Conservation (phyloP, 2,329 filamentous ascomycete genomes). For the Colletotrichum graminicola region DNA sequence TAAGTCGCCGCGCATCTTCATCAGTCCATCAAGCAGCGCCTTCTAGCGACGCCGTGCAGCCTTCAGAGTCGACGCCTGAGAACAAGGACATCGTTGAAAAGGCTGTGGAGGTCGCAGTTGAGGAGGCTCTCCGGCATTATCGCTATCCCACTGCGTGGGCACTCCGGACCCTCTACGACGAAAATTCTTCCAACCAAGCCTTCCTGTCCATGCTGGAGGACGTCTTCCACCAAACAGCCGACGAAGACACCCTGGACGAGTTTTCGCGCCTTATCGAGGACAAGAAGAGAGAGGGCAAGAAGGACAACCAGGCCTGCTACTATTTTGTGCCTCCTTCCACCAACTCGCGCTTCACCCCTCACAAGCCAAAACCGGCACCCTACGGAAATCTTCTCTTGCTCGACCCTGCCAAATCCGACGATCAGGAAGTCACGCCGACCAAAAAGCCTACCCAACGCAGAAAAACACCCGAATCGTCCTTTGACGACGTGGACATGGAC, state of each 20-base stretch:
- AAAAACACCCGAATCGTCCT: slow-evolving; percentile 31
- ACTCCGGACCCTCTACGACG: slow-evolving; percentile 70
- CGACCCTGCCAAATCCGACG: slow-evolving; percentile 49
- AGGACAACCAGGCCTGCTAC: slow-evolving; percentile 63
- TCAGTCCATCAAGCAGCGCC: slow-evolving; percentile 30
- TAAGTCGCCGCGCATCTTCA: slow-evolving; percentile 35
- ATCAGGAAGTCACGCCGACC: slow-evolving; percentile 36
- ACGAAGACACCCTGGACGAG: slow-evolving; percentile 61
- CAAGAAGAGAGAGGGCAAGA: slow-evolving; percentile 70
- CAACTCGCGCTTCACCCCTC: slow-evolving; percentile 57
- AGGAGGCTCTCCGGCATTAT: slow-evolving; percentile 67
- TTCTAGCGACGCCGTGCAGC: slow-evolving; percentile 39
- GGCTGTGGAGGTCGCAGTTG: slow-evolving; percentile 69
- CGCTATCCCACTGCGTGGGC: slow-evolving; percentile 74
- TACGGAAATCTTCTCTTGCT: slow-evolving; percentile 62
- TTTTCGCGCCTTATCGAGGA: slow-evolving; percentile 64
- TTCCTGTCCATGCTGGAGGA: slow-evolving; percentile 70
- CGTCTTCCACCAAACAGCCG: slow-evolving; percentile 69
- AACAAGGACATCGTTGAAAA: slow-evolving; percentile 62
- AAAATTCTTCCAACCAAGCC: slow-evolving; percentile 62
- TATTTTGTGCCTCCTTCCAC: slow-evolving; percentile 66
- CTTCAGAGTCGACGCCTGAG: slow-evolving; percentile 31
- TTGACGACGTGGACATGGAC: slow-evolving; percentile 20
- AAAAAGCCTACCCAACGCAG: slow-evolving; percentile 26
- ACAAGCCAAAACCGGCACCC: slow-evolving; percentile 62